Conservation (phyloP, 2,329 filamentous ascomycete genomes). For the Diaporthe amygdali region DNA sequence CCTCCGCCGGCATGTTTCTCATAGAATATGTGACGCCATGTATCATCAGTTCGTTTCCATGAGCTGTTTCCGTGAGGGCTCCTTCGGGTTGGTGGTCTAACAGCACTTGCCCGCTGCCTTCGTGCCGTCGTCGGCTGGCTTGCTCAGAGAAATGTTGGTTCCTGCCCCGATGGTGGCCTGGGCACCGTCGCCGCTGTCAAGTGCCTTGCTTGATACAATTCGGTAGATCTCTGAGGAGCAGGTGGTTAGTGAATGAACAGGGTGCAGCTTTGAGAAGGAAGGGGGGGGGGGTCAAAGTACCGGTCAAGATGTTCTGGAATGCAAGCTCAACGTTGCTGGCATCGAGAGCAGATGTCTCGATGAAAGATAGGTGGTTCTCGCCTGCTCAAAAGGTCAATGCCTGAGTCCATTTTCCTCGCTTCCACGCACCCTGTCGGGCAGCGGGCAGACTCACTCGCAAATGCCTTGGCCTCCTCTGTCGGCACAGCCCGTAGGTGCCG, state of each 20-base stretch:
- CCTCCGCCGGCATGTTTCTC: conserved; percentile 28
- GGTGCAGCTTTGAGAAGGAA: neutral
- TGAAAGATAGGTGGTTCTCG: conserved; percentile 98
- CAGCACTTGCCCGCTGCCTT: conserved; percentile 84
- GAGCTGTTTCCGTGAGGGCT: conserved; percentile 27
- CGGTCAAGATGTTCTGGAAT: conserved; percentile 99
- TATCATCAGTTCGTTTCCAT: conserved; percentile 39
- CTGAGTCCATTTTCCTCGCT: neutral
- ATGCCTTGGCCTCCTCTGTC: conserved; percentile 96
- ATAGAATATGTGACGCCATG: conserved; percentile 38
- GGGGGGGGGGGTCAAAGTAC: conserved; percentile 57
- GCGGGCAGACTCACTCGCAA: conserved; percentile 72
- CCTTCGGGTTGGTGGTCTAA: conserved; percentile 49
- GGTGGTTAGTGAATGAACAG: conserved; percentile 19
- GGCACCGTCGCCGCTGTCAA: conserved; percentile 85
- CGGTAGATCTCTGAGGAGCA: conserved; percentile 86
- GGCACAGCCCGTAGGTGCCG: conserved; percentile 95
- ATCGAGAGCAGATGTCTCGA: conserved; percentile 97
- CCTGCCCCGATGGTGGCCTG: conserved; percentile 81
- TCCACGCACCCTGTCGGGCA: neutral
- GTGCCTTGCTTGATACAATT: conserved; percentile 96
- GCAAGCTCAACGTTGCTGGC: conserved; percentile 99
- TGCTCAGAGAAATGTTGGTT: conserved; percentile 85
- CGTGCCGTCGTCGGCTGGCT: conserved; percentile 76
- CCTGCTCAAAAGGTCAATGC: conserved; percentile 57